Evolutionary conservation across 441 rosid species (phyloP).

Genomic region (Macaranga tanarius): DNA sequence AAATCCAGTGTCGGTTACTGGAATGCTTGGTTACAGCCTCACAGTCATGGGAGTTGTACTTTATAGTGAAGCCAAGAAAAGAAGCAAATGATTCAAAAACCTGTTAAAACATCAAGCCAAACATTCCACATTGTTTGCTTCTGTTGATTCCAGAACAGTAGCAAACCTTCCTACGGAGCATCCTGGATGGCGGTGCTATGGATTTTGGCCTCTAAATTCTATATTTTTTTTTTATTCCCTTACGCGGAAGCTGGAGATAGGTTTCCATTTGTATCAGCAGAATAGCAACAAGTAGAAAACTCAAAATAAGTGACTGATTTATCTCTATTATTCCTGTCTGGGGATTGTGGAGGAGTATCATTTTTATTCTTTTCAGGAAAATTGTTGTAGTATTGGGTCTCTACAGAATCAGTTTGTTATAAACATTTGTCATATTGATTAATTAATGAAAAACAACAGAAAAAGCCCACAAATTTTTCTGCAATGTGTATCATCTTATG

Average conservation of each 20-base stretch:
- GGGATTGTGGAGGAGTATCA: slow-evolving; percentile 37
- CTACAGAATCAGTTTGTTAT: slow-evolving; percentile 37
- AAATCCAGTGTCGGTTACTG: slow-evolving; percentile 53
- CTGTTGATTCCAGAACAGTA: slow-evolving; percentile 18
- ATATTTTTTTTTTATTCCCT: slow-evolving; percentile 21
- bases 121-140: slow-evolving; percentile 14
- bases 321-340: slow-evolving; percentile 32
- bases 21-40: slow-evolving; percentile 50
- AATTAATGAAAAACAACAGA: slow-evolving; percentile 31
- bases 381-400: slow-evolving; percentile 33
- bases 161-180: slow-evolving; percentile 19
- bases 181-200: slow-evolving; percentile 21
- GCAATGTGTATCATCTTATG: background rate
- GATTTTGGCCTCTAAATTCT: slow-evolving; percentile 30
- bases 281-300: slow-evolving; percentile 33
- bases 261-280: slow-evolving; percentile 44
- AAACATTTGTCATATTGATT: slow-evolving; percentile 47
- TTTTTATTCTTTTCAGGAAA: slow-evolving; percentile 41
- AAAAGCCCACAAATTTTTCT: slow-evolving; percentile 8
- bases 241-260: slow-evolving; percentile 31
- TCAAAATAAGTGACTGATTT: slow-evolving; percentile 39
- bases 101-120: background rate
- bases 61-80: slow-evolving; percentile 52
- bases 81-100: slow-evolving; percentile 31
- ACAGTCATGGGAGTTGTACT: slow-evolving; percentile 48